Base-by-base conservation (phyloP, 1,139 yeast genomes). In the Blastobotrys serpentis region DNA sequence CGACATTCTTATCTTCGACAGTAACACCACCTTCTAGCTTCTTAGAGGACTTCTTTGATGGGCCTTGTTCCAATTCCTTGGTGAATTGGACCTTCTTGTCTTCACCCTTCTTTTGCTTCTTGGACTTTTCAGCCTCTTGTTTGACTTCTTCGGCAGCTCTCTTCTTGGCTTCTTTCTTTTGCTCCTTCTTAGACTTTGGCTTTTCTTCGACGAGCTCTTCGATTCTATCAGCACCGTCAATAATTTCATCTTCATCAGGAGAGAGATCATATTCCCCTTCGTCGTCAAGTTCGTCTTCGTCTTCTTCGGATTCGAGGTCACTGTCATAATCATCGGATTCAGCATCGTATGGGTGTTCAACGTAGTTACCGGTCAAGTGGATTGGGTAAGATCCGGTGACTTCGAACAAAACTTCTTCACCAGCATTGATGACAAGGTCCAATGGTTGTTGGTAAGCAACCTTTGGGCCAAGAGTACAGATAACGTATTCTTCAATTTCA, bases 381-480 rank as follows among this genome's bases (percentile, higher is more conserved):
- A 92, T 77, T 60, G 96, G 86, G 75, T 88, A 89, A 33, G 98
- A 89, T 61, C 98, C 98, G 57, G 96, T 85, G 53, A 87, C 97
- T 63, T 88, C 94, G 66, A 92, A 92, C 75, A 78, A 82, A 54
- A 92, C 90, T 66, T 89, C 96, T 74, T 92, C 98, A 65, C 84
- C 94, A 62, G 97, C 96, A 53, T 84, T 78, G 66, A 94, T 85
- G 65, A 95, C 88, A 60, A 92, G 73, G 66, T 92, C 98, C 54
- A 92, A 70, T 54, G 94, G 75, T 76, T 90, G 97, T 76, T 92
- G 99, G 78, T 71, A 90, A 45, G 68, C 62, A 49, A 74, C 66
- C 66, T 84, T 78, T 70, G 98, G 98, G 48, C 95, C 83, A 57
- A 92, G 78, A 51, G 98, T 94, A 74, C 96, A 87, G 54, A 94